Evolutionary conservation across 495 filamentous ascomycete genomes (phyloP).

Genomic region (Trichoderma reesei): DNA sequence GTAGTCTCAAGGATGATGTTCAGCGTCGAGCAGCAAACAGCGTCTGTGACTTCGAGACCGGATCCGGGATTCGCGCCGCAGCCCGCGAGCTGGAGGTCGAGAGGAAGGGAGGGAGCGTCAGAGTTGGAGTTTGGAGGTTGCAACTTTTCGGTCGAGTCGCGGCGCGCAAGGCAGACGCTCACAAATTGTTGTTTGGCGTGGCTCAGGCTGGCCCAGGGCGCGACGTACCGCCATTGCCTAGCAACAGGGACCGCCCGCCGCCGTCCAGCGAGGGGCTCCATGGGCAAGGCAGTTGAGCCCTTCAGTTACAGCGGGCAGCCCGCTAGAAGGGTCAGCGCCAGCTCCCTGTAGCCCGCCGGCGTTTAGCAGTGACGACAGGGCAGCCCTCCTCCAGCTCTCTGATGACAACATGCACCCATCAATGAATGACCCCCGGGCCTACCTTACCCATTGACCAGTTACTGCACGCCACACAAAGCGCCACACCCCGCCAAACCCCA

Average conservation of each 20-base stretch:
- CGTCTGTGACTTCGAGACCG: background rate
- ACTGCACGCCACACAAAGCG: background rate
- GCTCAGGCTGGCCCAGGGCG: background rate
- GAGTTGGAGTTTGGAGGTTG: background rate
- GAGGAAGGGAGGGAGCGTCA: background rate
- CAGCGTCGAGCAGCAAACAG: background rate
- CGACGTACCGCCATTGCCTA: conserved; percentile 8
- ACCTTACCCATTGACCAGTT: no score
- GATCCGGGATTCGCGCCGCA: background rate
- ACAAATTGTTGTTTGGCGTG: background rate
- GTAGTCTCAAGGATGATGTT: background rate
- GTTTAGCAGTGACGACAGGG: background rate
- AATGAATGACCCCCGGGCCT: no score
- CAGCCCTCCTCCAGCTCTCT: background rate
- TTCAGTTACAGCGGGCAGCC: background rate
- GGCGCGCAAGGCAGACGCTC: background rate
- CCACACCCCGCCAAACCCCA: background rate
- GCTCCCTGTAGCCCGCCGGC: background rate
- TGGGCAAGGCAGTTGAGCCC: background rate
- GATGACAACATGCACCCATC: no score
- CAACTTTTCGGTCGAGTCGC: background rate
- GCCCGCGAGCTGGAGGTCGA: background rate
- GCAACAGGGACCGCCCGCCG: background rate
- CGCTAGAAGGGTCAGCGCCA: background rate
- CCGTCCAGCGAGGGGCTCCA: background rate